Evolutionary conservation across 441 rosid genomes (phyloP).

Genomic region (Theobroma grandiflorum): DNA sequence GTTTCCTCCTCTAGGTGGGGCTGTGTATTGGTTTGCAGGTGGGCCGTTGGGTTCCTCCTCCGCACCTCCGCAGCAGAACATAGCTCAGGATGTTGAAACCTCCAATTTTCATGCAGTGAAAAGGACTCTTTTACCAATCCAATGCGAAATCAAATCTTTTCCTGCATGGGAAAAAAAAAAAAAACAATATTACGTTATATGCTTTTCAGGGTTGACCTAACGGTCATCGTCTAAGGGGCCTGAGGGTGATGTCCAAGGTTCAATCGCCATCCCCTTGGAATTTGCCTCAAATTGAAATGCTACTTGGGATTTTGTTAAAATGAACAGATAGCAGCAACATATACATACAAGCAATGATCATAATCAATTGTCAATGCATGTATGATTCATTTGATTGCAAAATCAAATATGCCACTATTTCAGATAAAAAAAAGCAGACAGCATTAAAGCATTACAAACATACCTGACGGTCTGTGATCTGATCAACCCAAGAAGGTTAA

Average conservation of each 20-base stretch:
- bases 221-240: too few relatives aligned
- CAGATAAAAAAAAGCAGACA: background rate
- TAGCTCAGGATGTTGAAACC: constrained; percentile 36
- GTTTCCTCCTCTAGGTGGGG: constrained; percentile 74
- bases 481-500: constrained; percentile 17
- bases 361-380: background rate
- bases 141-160: background rate
- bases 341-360: background rate
- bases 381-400: background rate
- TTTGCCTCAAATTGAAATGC: background rate
- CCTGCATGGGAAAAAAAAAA: constrained; percentile 7
- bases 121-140: constrained; percentile 19
- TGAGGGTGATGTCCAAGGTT: too few relatives aligned
- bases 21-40: constrained; percentile 65
- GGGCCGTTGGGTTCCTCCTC: constrained; percentile 82
- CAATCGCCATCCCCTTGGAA: background rate
- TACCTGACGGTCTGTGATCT: constrained; percentile 36
- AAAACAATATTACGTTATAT: background rate
- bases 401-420: background rate
- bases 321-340: background rate
- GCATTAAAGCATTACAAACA: background rate
- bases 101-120: constrained; percentile 31
- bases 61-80: constrained; percentile 89
- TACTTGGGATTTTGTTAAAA: background rate
- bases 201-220: background rate